Conservation (phyloP, 2,329 filamentous ascomycete genomes). For the Ustulina deusta region DNA sequence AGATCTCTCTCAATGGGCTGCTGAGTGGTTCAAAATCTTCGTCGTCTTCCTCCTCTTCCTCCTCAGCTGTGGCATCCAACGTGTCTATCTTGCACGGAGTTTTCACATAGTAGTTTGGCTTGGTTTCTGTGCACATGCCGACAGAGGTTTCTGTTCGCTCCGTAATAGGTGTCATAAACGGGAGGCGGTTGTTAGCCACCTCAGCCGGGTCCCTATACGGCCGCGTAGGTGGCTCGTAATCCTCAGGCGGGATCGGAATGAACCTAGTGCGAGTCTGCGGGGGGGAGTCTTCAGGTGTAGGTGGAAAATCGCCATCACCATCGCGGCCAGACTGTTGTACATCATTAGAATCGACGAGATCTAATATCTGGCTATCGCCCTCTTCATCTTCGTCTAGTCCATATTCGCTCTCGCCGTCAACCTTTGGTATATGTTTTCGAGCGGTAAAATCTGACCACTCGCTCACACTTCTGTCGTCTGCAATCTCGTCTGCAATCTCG, state of each 20-base stretch:
- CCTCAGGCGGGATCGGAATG: slow-evolving; percentile 84
- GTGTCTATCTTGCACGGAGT: slow-evolving; percentile 75
- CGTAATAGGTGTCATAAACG: slow-evolving; percentile 99
- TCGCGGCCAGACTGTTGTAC: slow-evolving; percentile 45
- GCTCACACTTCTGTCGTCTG: slow-evolving; percentile 73
- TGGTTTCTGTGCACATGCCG: slow-evolving; percentile 70
- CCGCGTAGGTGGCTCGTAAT: slow-evolving; percentile 82
- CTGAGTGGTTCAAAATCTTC: slow-evolving; percentile 62
- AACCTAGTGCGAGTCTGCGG: slow-evolving; percentile 74
- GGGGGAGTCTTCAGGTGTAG: slow-evolving; percentile 54
- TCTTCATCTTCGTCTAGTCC: slow-evolving; percentile 46
- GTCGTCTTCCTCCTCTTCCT: slow-evolving; percentile 50
- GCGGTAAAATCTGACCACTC: slow-evolving; percentile 92
- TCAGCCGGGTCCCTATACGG: slow-evolving; percentile 85
- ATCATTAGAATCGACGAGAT: slow-evolving; percentile 41
- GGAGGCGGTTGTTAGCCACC: slow-evolving; percentile 88
- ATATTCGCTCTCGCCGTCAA: slow-evolving; percentile 51
- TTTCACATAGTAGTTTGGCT: slow-evolving; percentile 74
- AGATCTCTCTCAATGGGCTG: slow-evolving; percentile 78
- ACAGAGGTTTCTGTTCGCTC: slow-evolving; percentile 94
- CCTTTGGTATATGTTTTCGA: slow-evolving; percentile 74
- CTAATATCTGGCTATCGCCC: slow-evolving; percentile 49
- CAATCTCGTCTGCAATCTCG: slow-evolving; percentile 65
- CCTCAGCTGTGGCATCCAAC: slow-evolving; percentile 48
- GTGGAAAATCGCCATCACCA: slow-evolving; percentile 50